Conservation (phyloP, 2,329 filamentous ascomycete genomes). For the Pseudopyrenochaeta lycopersici region DNA sequence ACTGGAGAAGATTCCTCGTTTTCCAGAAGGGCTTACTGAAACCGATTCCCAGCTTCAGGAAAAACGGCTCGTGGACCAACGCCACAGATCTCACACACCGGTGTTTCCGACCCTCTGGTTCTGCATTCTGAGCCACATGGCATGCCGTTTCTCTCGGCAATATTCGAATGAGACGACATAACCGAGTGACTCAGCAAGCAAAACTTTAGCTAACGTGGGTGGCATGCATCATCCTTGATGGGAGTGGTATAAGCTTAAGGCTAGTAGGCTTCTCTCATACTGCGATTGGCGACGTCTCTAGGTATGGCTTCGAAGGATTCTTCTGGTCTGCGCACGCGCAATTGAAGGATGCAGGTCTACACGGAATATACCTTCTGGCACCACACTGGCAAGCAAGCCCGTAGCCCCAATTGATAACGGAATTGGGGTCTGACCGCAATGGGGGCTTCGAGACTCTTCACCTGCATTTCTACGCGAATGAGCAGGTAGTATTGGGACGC, state of each 20-base stretch:
- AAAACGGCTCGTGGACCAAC: too few species aligned
- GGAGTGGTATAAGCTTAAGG: background rate
- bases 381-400: background rate
- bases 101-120: too few species aligned
- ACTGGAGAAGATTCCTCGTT: too few species aligned
- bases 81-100: too few species aligned
- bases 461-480: background rate
- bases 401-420: constrained; percentile 7
- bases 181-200: constrained; percentile 1
- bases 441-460: background rate
- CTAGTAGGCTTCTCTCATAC: background rate
- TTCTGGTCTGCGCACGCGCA: background rate
- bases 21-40: too few species aligned
- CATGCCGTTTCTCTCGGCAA: too few species aligned
- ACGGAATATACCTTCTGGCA: background rate
- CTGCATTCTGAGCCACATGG: too few species aligned
- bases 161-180: background rate
- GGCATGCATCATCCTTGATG: constrained; percentile 1
- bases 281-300: background rate
- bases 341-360: background rate
- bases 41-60: too few species aligned
- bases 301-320: constrained; percentile 4
- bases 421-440: background rate
- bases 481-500: background rate
- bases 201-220: background rate